Percentiles rank a stretch among this genome's conserved stretches.
Evolutionary conservation across 1,284 basidiomycete species (phyloP).

Genomic region (Clitocybe nebularis): DNA sequence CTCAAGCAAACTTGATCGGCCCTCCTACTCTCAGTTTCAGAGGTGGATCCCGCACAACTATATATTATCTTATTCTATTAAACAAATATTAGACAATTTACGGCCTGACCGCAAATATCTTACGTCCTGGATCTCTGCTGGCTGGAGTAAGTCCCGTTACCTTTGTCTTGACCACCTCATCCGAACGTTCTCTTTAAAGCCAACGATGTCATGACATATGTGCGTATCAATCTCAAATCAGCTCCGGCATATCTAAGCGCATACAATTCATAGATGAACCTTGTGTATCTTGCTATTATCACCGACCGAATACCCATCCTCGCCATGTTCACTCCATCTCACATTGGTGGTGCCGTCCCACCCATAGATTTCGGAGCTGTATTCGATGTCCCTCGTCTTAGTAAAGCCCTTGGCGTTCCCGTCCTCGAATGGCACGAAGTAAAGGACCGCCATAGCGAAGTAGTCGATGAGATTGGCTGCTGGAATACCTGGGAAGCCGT

Average conservation of each 20-base stretch:
- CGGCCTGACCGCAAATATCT: slow-evolving; percentile 57
- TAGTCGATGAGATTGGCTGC: slow-evolving; percentile 61
- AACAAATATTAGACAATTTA: slow-evolving; percentile 37
- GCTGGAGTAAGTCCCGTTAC: slow-evolving; percentile 54
- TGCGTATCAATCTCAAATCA: slow-evolving; percentile 21
- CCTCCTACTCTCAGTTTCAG: slow-evolving; percentile 52
- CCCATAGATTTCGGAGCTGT: slow-evolving; percentile 48
- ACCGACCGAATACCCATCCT: slow-evolving; percentile 65
- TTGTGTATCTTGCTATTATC: slow-evolving; percentile 62
- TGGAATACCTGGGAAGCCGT: slow-evolving; percentile 63
- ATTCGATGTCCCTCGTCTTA: slow-evolving; percentile 46
- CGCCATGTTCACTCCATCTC: slow-evolving; percentile 61
- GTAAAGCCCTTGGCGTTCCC: slow-evolving; percentile 36
- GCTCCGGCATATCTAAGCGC: not conserved
- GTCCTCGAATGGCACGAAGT: slow-evolving; percentile 56
- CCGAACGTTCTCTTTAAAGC: slow-evolving; percentile 33
- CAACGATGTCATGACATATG: slow-evolving; percentile 68
- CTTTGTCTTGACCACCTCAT: not conserved
- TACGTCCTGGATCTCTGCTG: slow-evolving; percentile 65
- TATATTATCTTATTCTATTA: not conserved
- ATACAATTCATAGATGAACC: slow-evolving; percentile 43
- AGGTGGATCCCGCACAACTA: slow-evolving; percentile 29
- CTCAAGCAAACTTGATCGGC: slow-evolving; percentile 36
- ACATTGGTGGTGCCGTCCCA: slow-evolving; percentile 48
- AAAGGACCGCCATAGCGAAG: slow-evolving; percentile 37